phyloP scores from a whole-genome alignment of 176 grass and related monocot species.

The Typha latifolia region DNA sequence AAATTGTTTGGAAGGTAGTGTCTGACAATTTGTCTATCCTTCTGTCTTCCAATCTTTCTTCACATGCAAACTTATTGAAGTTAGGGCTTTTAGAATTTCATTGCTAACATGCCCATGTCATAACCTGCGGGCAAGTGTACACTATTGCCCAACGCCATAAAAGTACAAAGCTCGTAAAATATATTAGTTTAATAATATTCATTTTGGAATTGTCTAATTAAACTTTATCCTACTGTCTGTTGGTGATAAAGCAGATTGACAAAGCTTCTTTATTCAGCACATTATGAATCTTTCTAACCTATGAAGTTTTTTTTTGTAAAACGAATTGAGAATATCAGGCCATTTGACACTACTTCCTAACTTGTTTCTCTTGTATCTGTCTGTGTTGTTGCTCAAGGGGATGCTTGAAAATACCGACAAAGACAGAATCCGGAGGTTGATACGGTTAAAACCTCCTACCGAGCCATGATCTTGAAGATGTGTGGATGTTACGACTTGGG shows the following conservation, averaged over 20 bases:
- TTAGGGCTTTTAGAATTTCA: not conserved
- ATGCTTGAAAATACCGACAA: slow-evolving; percentile 80
- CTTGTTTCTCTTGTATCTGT: slow-evolving; percentile 12
- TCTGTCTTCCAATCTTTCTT: not conserved
- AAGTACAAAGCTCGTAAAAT: no score
- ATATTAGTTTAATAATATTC: no score
- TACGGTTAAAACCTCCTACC: slow-evolving; percentile 58
- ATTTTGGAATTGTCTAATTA: no score
- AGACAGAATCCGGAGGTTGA: slow-evolving; percentile 63
- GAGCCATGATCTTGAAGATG: slow-evolving; percentile 43
- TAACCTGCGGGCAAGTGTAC: no score
- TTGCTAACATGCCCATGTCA: no score
- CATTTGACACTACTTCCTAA: not conserved
- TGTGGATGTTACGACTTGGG: not conserved
- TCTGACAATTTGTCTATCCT: not conserved
- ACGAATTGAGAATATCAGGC: not conserved
- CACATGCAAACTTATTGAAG: not conserved
- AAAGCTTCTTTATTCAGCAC: not conserved
- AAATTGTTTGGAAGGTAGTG: slow-evolving; percentile 88
- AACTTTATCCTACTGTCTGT: no score
- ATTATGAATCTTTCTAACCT: not conserved
- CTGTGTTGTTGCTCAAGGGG: slow-evolving; percentile 29
- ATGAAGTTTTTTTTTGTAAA: not conserved
- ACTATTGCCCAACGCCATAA: no score
- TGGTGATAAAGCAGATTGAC: not conserved